Conservation (phyloP, 805 yeast genomes). For the Schwanniomyces sp. region DNA sequence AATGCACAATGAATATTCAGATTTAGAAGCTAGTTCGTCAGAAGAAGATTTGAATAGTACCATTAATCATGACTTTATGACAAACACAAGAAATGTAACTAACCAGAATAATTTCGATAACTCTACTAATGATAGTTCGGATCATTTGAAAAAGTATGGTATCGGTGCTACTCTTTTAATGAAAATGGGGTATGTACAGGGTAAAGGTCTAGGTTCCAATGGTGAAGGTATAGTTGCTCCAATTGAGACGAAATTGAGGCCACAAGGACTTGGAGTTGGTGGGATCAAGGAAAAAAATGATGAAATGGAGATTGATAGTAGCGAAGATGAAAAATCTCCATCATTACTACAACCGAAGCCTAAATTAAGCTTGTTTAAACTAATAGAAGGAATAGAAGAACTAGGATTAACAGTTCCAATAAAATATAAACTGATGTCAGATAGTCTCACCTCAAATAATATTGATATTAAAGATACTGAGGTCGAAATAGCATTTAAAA, state of each 20-base stretch:
- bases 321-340: constrained; percentile 19
- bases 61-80: constrained; percentile 4
- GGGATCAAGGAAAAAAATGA: constrained; percentile 44
- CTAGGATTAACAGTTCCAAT: constrained; percentile 36
- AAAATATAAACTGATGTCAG: constrained; percentile 33
- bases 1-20: constrained; percentile 15
- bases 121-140: neutral
- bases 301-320: constrained; percentile 14
- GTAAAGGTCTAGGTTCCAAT: constrained; percentile 78
- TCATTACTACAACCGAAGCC: constrained; percentile 2
- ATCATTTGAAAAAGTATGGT: constrained; percentile 52
- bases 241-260: constrained; percentile 65
- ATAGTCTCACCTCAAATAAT: constrained; percentile 9
- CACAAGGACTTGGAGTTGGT: constrained; percentile 75
- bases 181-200: constrained; percentile 85
- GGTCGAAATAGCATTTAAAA: constrained; percentile 10
- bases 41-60: constrained; percentile 6
- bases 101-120: constrained; percentile 5
- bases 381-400: constrained; percentile 36
- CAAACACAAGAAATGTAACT: neutral
- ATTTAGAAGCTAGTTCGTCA: constrained; percentile 12
- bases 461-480: constrained; percentile 7
- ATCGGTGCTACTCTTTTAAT: constrained; percentile 78
- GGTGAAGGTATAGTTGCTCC: constrained; percentile 81
- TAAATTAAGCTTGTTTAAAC: constrained; percentile 25